Conservation (phyloP, 2,329 filamentous ascomycete species). For the Zarea fungicola region DNA sequence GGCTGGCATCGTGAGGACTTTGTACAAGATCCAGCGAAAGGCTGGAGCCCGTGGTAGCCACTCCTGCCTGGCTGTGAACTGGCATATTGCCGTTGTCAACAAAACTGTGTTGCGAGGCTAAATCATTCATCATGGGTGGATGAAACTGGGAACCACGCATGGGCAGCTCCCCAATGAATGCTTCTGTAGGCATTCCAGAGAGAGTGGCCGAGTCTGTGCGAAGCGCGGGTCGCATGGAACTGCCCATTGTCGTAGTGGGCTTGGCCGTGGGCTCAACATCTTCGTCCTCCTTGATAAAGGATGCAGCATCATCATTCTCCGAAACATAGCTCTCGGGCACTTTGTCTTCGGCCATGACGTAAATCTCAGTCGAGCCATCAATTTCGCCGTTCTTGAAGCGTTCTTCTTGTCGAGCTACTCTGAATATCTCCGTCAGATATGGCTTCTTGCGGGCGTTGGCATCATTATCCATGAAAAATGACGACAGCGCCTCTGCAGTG, state of each 20-base stretch:
- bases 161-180: constrained; percentile 40
- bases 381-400: constrained; percentile 51
- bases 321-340: constrained; percentile 41
- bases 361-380: constrained; percentile 43
- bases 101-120: constrained; percentile 37
- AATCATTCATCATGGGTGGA: constrained; percentile 39
- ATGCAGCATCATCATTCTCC: constrained; percentile 39
- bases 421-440: constrained; percentile 57
- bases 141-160: constrained; percentile 37
- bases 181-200: constrained; percentile 22
- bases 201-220: constrained; percentile 14
- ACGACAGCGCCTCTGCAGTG: constrained; percentile 52
- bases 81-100: constrained; percentile 33
- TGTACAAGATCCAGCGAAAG: constrained; percentile 43
- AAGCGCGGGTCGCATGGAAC: constrained; percentile 16
- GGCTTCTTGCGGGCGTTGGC: constrained; percentile 51
- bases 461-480: constrained; percentile 54
- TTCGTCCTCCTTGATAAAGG: constrained; percentile 40
- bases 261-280: constrained; percentile 31
- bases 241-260: constrained; percentile 28
- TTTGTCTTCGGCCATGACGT: constrained; percentile 49
- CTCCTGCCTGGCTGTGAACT: constrained; percentile 29
- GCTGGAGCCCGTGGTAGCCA: constrained; percentile 28
- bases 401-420: constrained; percentile 53
- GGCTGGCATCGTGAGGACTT: constrained; percentile 38